Base-by-base conservation (phyloP, 2,329 filamentous ascomycete species). In the Thermothelomyces thermophilus region DNA sequence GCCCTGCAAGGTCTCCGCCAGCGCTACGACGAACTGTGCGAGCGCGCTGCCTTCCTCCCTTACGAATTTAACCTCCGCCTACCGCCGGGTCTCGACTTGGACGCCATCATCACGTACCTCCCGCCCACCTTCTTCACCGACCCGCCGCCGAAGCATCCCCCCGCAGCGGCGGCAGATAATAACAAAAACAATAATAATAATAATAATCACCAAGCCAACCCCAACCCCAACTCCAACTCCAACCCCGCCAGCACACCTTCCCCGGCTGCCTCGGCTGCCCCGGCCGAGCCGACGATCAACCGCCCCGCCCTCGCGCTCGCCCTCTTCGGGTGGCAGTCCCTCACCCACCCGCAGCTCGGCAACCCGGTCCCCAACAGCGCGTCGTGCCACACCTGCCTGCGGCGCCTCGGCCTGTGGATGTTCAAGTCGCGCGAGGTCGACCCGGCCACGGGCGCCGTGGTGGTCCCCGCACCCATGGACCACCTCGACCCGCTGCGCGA, bases 321-420 rank as follows among this genome's bases (percentile, higher is more conserved):
- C 10, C 66, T 90, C 17, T 78, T 85, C 51, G 87, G 87, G 30
- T 91, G 87, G 87, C 80, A 88, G 60, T 82, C 81, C n/a, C 70
- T 82, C 2, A 70, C 70, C 2, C 76, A 80, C 57, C 58, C 69
- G 10, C 68, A 39, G 7, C 52, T 58, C 28, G 33, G 69, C 6
- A 76, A 79, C 57, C 68, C 80, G 1, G 79, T 85, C 19, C 81
- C 84, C 35, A 86, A 88, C 53, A 79, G 91, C 14, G 83, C 87
- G 5, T 83, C 82, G 4, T 98, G 93, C 66, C 78, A 84, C 51
- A 87, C 88, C 17, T 98, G 93, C 64, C 86, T 95, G 62, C 83
- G 93, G 52, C 82, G 90, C 1, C 74, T 97, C 0, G 93, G 93
- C 0, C 74, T 98, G 2, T 98, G 93, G 93, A 85, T 98, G 73